Evolutionary conservation across 1,284 basidiomycete genomes (phyloP), one percentile per base, ranked within the genome.

Genomic region (Mycena citricolor): DNA sequence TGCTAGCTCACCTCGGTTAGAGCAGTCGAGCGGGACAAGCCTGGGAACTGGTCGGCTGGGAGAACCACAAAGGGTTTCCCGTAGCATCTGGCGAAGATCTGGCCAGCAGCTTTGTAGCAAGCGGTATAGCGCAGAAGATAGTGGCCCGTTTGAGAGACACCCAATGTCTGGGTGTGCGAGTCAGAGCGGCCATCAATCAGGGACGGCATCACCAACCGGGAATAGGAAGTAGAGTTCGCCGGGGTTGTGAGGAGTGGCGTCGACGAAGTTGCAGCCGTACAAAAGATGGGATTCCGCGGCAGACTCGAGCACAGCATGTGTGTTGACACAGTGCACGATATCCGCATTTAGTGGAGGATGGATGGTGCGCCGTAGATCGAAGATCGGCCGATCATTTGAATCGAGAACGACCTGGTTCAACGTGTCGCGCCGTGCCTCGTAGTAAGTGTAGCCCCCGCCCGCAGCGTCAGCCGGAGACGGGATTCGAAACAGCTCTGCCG

Each of bases 11-110:
- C 70, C 57, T 66, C 65, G 13, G 70, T 74, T 40, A 74, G 53
- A 17, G 67, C 61, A 8, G 73, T 75, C 6, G 69, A 66, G 3
- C 64, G 64, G 40, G 62, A 61, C 17, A 72, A 49, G 2, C 72
- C 73, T 19, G 71, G 70, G 56, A 73, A 75, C 54, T 69, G 64
- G 42, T 68, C 63, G 3, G 67, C 69, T 2, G 66, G 68, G 47
- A 66, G 69, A 10, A 75, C 66, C 32, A 61, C 60, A 57, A 75
- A 74, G 8, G 61, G 57, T 4, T 65, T 66, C 5, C 73, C 70
- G 47, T 66, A 67, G 13, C 67, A 61, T 44, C 70, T 35, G 65
- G 60, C 33, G 67, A 57, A 10, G 68, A 60, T 49, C 49, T 14
- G 42, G 48, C n/a, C 54, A 58, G 32, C 49, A 39, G 42, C 26